phyloP scores from a whole-genome alignment of 202 grass and related monocot genomes.

The Bolboschoenoplectus hybrid region DNA sequence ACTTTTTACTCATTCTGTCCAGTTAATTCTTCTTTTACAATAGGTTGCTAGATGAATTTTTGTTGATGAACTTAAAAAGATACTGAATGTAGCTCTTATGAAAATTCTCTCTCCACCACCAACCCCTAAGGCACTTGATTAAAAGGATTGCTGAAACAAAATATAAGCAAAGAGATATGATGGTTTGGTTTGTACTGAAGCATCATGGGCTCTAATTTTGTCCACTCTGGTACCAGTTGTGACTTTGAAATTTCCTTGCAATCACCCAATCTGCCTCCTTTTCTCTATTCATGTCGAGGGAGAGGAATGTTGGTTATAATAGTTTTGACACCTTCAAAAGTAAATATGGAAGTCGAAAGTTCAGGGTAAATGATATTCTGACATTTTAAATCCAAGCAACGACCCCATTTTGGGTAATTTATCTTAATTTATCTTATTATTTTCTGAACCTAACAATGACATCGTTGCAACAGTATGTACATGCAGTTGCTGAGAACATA shows the following conservation, averaged over 20 bases:
- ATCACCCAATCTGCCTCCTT: not conserved
- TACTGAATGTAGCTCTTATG: not conserved
- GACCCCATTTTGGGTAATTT: not conserved
- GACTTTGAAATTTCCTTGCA: not conserved
- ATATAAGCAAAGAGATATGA: not conserved
- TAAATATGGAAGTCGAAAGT: constrained; percentile 14
- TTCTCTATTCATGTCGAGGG: not conserved
- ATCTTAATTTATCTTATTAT: constrained; percentile 35
- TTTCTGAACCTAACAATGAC: constrained; percentile 45
- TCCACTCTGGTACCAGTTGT: not conserved
- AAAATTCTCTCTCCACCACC: not conserved
- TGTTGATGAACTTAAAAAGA: not conserved
- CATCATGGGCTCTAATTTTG: constrained; percentile 8
- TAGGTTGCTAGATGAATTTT: not conserved
- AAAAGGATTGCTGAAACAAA: not conserved
- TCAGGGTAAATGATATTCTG: constrained; percentile 7
- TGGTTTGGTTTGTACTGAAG: not conserved
- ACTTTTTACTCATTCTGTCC: not conserved
- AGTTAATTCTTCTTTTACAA: not conserved
- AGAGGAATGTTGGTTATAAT: not conserved
- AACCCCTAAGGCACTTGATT: not conserved
- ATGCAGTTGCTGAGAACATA: constrained; percentile 90
- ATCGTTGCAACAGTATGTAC: constrained; percentile 81
- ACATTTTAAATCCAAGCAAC: not conserved
- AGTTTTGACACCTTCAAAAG: not conserved